Evolutionary conservation across 2,329 filamentous ascomycete genomes (phyloP), one percentile per base, ranked within the genome.

Genomic region (Lasiodiplodia sp.): DNA sequence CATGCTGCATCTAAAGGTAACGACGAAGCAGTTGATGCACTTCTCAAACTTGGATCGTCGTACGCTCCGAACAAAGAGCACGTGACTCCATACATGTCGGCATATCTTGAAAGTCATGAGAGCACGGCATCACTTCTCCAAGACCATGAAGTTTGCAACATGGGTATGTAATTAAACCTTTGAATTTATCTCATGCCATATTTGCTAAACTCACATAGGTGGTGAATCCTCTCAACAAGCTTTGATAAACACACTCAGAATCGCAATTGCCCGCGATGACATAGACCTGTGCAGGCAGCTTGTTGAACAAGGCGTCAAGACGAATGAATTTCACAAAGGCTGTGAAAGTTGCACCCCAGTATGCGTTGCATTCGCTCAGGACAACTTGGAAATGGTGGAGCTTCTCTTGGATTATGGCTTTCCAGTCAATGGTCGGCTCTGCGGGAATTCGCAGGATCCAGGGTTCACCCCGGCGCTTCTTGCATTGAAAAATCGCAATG

Each of bases 281-380:
- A 4, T 12, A 0, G 5, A 1, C 7, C n/a, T 44, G 2, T 25
- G 37, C n/a, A 16, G n/a, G 5, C 0, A 38, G 0, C 34, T 60
- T 0, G 4, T 60, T 12, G n/a, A 44, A 1, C 21, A n/a, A 23
- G 12, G 37, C 0, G 56, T 25, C 4, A 60, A 25, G 12, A 1
- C 23, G 1, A 3, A 47, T 1, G 0, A 1, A 16, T 0, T 23
- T 2, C 37, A 38, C 11, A 1, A 7, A 28, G 11, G 28, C 14
- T 38, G 37, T 7, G 56, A 44, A 14, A 11, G 21, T 21, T 60
- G 56, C 56, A 60, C 56, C 5, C 34, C 21, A 7, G 37, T 47
- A 4, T 38, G 37, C 8, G 5, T 23, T 10, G 4, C 37, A 8
- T 40, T 44, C 8, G 7, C 16, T 16, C 14, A 25, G 4, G 18